Conservation (phyloP, 2,329 filamentous ascomycete genomes). For the Cordyceps tenuipes region DNA sequence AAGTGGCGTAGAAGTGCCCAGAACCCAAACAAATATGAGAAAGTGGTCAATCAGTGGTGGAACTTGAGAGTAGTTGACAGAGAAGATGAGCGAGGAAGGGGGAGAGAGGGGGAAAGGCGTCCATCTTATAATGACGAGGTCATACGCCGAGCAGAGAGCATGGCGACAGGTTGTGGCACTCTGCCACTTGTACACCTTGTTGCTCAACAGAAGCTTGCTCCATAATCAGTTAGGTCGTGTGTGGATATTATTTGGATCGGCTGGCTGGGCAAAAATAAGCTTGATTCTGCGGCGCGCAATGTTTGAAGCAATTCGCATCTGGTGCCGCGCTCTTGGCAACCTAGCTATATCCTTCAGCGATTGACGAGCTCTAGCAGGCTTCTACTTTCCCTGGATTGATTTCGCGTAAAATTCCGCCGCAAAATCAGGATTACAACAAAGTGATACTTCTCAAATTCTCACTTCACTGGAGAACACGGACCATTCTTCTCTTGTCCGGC, state of each 20-base stretch:
- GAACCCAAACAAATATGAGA: background rate
- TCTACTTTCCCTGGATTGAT: no score
- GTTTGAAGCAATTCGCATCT: no score
- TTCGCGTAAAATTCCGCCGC: no score
- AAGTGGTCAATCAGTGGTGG: background rate
- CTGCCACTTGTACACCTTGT: background rate
- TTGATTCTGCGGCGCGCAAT: background rate
- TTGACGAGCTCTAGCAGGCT: no score
- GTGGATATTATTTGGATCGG: conserved; percentile 6
- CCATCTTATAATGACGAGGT: background rate
- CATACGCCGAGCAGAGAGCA: background rate
- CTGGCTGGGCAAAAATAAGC: background rate
- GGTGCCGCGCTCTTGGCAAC: no score
- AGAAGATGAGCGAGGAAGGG: background rate
- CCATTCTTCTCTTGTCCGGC: background rate
- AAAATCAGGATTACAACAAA: background rate
- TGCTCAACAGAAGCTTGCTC: background rate
- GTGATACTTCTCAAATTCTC: background rate
- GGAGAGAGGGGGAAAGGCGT: background rate
- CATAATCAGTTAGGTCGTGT: background rate
- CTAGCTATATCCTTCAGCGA: no score
- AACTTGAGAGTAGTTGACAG: background rate
- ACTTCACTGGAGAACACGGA: background rate
- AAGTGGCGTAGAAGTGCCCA: background rate
- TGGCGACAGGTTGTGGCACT: background rate